Conservation (phyloP, 345 rosid species). For the Eucalyptus leucophloia region DNA sequence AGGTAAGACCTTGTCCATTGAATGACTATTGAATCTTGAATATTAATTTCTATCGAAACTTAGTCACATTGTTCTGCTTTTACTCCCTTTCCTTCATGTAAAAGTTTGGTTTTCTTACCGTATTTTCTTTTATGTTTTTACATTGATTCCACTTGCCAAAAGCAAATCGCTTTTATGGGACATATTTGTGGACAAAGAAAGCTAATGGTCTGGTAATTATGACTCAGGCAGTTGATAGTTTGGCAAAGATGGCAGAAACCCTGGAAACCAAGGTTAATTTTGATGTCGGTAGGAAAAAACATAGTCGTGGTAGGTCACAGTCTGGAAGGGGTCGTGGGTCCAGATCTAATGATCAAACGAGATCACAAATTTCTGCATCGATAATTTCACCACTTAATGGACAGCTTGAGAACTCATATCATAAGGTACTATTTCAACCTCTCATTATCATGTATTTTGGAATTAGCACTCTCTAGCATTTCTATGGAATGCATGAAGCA, state of each 20-base stretch:
- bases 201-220: background rate
- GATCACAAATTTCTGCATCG: constrained; percentile 35
- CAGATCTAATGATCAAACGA: constrained; percentile 48
- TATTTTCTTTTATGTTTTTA: background rate
- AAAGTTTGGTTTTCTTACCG: background rate
- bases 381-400: constrained; percentile 42
- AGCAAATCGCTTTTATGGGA: background rate
- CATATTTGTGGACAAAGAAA: background rate
- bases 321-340: constrained; percentile 91
- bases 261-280: constrained; percentile 34
- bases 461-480: background rate
- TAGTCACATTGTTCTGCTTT: background rate
- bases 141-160: background rate
- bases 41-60: background rate
- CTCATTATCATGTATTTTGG: background rate
- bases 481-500: background rate
- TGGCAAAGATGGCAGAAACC: constrained; percentile 42
- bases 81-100: background rate
- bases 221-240: constrained; percentile 50
- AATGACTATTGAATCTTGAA: background rate
- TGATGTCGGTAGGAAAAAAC: constrained; percentile 64
- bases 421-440: constrained; percentile 37
- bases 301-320: constrained; percentile 73
- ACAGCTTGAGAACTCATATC: constrained; percentile 44
- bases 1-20: constrained; percentile 27